Evolutionary conservation across 306 rosid species (phyloP), one percentile per base, ranked within the genome.

Genomic region (Geum urbanum): DNA sequence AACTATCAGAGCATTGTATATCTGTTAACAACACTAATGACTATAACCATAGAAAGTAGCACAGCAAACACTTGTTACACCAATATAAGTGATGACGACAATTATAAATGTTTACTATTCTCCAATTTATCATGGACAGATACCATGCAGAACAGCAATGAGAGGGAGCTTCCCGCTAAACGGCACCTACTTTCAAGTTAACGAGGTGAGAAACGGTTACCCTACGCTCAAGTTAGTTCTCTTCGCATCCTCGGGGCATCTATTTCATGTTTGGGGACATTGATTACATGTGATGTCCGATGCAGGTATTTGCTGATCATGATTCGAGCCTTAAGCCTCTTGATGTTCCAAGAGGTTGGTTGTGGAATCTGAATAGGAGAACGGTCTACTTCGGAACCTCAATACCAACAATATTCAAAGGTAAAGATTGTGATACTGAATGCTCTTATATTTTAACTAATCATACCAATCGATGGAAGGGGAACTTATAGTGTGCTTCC

Each of bases 71-170:
- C 18, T 43, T 53, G 54, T 6, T 13, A 22, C 61, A 66, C 62
- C 70, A 61, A 32, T 50, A 58, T 35, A 50, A 16, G 24, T 4
- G 46, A 61, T 51, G 24, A 47, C 6, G 16, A 47, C 50, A 51
- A 27, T 61, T 27, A 66, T 62, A 7, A n/a, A 69, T 53, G 27
- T 80, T 75, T 68, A 77, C 85, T 32, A 27, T 66, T 71, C 50
- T 77, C 40, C 14, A 76, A 78, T 60, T 66, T 72, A 67, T 78
- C 70, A 70, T 74, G 70, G 66, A 77, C 86, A 90, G 98, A 86
- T 92, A 82, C 98, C 98, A 57, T 92, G 98, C 44, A 83, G 97
- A 71, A 92, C 98, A 62, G 97, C 98, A 45, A 92, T 85, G 96
- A 82, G 86, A 58, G 98, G 98, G 50, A 90, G 98, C 77, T 92